Evolutionary conservation across 1,139 yeast species (phyloP), one percentile per base, ranked within the genome.

Genomic region (Nakaseomyces kungkrabaensis): DNA sequence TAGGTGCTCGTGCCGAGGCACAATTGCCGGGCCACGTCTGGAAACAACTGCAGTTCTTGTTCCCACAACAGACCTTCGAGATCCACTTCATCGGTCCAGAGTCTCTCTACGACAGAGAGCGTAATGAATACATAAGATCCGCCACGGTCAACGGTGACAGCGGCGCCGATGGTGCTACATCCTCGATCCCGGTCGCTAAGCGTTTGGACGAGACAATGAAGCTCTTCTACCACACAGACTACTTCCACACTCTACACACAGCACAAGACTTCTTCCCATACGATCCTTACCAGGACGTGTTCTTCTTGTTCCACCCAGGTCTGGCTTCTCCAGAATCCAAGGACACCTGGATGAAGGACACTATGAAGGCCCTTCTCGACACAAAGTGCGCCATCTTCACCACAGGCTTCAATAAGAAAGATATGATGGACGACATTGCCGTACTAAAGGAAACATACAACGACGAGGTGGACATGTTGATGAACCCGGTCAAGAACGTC

Each of bases 231-330:
- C 96, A 90, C 67, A 86, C 97, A 2, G 85, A 85, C 62, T 90
- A 84, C 68, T 92, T 92, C 79, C 89, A 89, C 64, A 92, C 85
- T 48, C 75, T 85, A 52, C 95, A 92, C 68, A 88, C 88, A 59
- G 83, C 86, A 52, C 95, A 92, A 59, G 97, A 90, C 68, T 84
- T 92, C 66, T 88, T 89, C 82, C 98, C 98, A 13, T 92, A 90
- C 67, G 98, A 92, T 68, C 98, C 99, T 41, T 92, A 90, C 68
- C 77, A 87, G 66, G 98, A 92, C 67, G 79, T 81, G 31, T 92
- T 92, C 71, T 89, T 88, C 75, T 73, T 87, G 49, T 92, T 90
- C 84, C 97, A 92, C 67, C 97, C 98, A 1, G 96, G 96, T 43
- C 78, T 89, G 67, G 84, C 88, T 29, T 85, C 95, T 22, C 86